A percentile compares a stretch with the other conserved stretches of the same genome.
phyloP scores from a whole-genome alignment of 805 yeast species.

The Starmerella tilneyi region DNA sequence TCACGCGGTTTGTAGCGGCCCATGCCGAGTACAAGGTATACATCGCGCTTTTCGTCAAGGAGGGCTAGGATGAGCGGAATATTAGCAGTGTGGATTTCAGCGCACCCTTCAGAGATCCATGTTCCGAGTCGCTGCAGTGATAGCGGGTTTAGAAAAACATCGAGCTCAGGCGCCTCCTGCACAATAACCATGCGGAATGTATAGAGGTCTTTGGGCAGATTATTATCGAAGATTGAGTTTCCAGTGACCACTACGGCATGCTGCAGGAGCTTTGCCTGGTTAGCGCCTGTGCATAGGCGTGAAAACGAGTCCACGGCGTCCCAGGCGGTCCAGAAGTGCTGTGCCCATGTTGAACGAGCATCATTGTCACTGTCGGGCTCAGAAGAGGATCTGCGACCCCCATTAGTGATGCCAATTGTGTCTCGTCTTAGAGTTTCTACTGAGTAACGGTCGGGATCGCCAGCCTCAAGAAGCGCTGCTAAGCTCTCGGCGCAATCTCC shows the following conservation, averaged over 20 bases:
- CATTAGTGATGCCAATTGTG: background rate
- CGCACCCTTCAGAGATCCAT: slow-evolving; percentile 84
- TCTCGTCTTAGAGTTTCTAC: background rate
- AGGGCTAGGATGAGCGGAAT: slow-evolving; percentile 82
- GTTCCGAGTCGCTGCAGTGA: slow-evolving; percentile 73
- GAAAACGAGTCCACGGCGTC: slow-evolving; percentile 48
- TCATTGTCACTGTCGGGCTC: background rate
- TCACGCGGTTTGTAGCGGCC: slow-evolving; percentile 66
- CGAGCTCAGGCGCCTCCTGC: slow-evolving; percentile 77
- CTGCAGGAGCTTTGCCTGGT: slow-evolving; percentile 73
- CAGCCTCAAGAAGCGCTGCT: slow-evolving; percentile 63
- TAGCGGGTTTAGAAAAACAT: slow-evolving; percentile 72
- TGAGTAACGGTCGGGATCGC: slow-evolving; percentile 3
- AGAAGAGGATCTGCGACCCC: background rate
- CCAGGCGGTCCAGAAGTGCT: slow-evolving; percentile 63
- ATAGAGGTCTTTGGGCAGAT: slow-evolving; percentile 64
- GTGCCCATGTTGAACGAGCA: slow-evolving; percentile 49
- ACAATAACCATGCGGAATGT: slow-evolving; percentile 78
- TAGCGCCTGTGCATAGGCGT: slow-evolving; percentile 57
- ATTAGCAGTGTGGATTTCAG: slow-evolving; percentile 57
- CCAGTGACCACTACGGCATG: slow-evolving; percentile 79
- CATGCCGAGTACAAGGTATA: slow-evolving; percentile 79
- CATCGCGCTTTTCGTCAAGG: slow-evolving; percentile 58
- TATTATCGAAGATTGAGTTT: slow-evolving; percentile 76
- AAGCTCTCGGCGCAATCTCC: slow-evolving; percentile 87